Conservation (phyloP, 2,329 filamentous ascomycete species). For the Pseudocercospora crystallina region DNA sequence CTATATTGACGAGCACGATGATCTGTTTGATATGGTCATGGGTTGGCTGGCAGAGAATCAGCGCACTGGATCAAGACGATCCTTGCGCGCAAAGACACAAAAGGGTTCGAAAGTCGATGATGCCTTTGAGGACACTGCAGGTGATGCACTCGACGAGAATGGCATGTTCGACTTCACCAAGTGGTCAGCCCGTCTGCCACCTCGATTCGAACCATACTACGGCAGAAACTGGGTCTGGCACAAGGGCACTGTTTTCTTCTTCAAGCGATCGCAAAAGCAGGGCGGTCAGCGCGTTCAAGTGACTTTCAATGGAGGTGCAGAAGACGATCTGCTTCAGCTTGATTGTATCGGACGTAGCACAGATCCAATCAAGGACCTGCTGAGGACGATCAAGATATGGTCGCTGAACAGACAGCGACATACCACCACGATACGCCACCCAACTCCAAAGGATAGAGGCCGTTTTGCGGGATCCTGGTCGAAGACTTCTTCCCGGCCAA, state of each 20-base stretch:
- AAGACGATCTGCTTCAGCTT: slow-evolving; percentile 46
- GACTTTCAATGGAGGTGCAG: slow-evolving; percentile 23
- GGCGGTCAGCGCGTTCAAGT: slow-evolving; percentile 30
- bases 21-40: slow-evolving; percentile 45
- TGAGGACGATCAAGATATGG: slow-evolving; percentile 47
- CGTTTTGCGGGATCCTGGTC: slow-evolving; percentile 42
- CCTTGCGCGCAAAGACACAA: slow-evolving; percentile 43
- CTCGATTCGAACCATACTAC: slow-evolving; percentile 51
- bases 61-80: slow-evolving; percentile 37
- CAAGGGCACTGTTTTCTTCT: slow-evolving; percentile 43
- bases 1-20: slow-evolving; percentile 47
- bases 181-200: slow-evolving; percentile 49
- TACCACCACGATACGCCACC: slow-evolving; percentile 49
- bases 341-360: slow-evolving; percentile 50
- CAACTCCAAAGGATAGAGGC: slow-evolving; percentile 42
- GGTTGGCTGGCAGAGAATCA: slow-evolving; percentile 46
- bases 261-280: slow-evolving; percentile 39
- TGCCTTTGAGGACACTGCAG: slow-evolving; percentile 36
- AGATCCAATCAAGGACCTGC: slow-evolving; percentile 49
- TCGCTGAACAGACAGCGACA: slow-evolving; percentile 43
- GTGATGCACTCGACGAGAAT: slow-evolving; percentile 39
- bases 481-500: slow-evolving; percentile 55
- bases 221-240: slow-evolving; percentile 47
- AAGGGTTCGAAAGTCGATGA: slow-evolving; percentile 37
- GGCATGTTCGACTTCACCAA: slow-evolving; percentile 52